Conservation (phyloP, 257 asterid genomes). For the Apocynum venetum region DNA sequence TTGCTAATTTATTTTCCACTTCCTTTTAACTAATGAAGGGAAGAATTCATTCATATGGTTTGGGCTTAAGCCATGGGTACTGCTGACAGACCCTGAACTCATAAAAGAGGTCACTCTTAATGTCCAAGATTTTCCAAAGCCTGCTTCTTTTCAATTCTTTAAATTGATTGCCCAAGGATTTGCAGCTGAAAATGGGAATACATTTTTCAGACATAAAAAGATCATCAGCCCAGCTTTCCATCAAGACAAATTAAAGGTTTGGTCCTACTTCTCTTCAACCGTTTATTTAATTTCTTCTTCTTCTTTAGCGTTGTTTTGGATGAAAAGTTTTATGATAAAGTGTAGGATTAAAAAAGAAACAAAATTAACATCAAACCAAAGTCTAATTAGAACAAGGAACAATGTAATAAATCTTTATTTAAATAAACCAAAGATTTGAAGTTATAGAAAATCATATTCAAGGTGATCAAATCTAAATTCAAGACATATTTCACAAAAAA, state of each 20-base stretch:
- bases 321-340: no score
- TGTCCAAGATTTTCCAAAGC: not conserved
- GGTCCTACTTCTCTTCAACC: not conserved
- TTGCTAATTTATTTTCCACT: not conserved
- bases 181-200: not conserved
- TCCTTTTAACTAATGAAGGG: not conserved
- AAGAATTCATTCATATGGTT: slow-evolving; percentile 11
- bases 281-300: no score
- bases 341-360: no score
- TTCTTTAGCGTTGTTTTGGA: no score
- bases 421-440: no score
- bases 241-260: slow-evolving; percentile 46
- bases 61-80: not conserved
- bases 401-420: no score
- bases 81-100: slow-evolving; percentile 13
- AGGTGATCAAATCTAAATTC: no score
- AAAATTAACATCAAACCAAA: no score
- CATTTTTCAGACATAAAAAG: slow-evolving; percentile 39
- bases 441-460: no score
- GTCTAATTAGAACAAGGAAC: no score
- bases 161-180: not conserved
- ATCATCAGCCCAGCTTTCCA: slow-evolving; percentile 50
- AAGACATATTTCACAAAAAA: no score
- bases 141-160: not conserved
- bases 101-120: slow-evolving; percentile 8